phyloP scores from a whole-genome alignment of 179 eudicot genomes.

The Spinacia oleracea region DNA sequence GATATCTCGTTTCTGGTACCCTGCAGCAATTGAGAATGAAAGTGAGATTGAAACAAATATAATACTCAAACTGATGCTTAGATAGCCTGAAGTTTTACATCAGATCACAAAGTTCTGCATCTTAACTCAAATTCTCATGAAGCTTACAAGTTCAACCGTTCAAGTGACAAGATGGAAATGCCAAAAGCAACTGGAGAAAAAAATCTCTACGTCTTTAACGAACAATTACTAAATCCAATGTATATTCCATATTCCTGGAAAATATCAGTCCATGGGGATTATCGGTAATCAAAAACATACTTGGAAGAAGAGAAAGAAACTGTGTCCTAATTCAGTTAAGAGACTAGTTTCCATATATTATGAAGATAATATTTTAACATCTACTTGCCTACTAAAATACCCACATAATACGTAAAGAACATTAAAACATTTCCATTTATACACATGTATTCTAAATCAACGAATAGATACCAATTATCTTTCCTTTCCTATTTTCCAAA shows the following conservation, averaged over 20 bases:
- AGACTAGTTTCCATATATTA: neutral
- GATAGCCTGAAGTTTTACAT: neutral
- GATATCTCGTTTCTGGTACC: slow-evolving; percentile 57
- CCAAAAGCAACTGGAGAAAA: neutral
- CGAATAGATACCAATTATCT: too few relatives aligned
- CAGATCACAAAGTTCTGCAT: neutral
- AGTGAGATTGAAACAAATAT: neutral
- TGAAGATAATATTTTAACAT: neutral
- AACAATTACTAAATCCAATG: neutral
- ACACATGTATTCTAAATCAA: too few relatives aligned
- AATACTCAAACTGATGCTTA: neutral
- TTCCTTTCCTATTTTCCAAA: neutral
- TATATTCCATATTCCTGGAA: neutral
- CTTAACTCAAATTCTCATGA: neutral
- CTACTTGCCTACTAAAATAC: neutral
- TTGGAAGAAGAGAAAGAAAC: neutral
- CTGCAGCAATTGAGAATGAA: slow-evolving; percentile 40
- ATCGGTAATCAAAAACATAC: neutral
- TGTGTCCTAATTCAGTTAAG: neutral
- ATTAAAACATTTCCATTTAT: too few relatives aligned
- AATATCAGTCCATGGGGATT: neutral
- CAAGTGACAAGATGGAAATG: neutral
- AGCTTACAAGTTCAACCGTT: neutral
- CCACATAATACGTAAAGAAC: neutral
- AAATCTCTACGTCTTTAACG: neutral